Evolutionary conservation across 768 basidiomycete species (phyloP), one percentile per base, ranked within the genome.

Genomic region (Pulveroboletus sp.): DNA sequence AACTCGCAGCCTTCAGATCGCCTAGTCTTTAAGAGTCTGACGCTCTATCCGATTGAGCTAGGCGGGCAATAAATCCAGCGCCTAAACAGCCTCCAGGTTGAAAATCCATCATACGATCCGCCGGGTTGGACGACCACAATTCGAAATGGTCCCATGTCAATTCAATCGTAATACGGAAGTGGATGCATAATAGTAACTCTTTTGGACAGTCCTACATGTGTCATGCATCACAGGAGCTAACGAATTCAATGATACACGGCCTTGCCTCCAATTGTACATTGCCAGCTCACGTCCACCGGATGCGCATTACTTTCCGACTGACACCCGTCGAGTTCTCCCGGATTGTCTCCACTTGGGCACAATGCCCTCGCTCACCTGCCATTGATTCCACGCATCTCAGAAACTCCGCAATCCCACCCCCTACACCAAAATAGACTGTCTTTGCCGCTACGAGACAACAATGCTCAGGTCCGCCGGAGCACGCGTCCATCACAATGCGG

Each of bases 371-470:
- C 7, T 46, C 47, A 3, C 45, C 47, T 1, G 24, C 34, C 4
- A 22, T 34, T 17, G 55, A 48, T 31, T 38, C 60, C 0, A 92
- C 77, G 6, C 73, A 75, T 23, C 69, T 62, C n/a, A 81, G 64
- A 57, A 95, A 95, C 51, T 85, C 88, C 12, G 77, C 67, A 23
- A 94, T 71, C 7, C 93, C 90, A 0, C 95, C 94, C 1, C 93
- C 94, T 5, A 97, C 92, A 7, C 95, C 95, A 65, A 98, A 97
- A 64, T 97, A 97, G 17, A 97, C 68, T 13, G 92, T 78, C 67
- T 97, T 98, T 2, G 89, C 90, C 2, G 93, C 93, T 3, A 96
- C 86, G 9, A 96, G 78, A 57, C 86, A 90, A 6, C 75, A 38
- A 54, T 64, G 68, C 6, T 17, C 35, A 12, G 52, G 38, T n/a